Conservation (phyloP, 805 yeast species). For the Kodamaea restingae region DNA sequence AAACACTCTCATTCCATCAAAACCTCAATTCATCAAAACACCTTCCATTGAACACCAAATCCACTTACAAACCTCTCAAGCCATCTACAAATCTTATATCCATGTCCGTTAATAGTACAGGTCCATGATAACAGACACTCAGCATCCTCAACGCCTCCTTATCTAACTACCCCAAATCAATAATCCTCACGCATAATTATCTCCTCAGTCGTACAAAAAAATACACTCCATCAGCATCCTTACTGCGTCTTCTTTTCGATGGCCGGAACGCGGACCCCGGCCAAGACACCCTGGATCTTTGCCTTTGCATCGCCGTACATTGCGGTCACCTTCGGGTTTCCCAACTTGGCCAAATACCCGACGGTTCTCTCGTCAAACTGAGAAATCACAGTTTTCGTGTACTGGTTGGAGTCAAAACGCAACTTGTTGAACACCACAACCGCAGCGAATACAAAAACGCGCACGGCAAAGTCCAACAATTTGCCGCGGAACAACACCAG, state of each 20-base stretch:
- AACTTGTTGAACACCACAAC: slow-evolving; percentile 33
- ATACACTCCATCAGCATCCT: no score
- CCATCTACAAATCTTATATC: no score
- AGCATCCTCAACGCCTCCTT: no score
- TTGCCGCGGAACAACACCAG: slow-evolving; percentile 18
- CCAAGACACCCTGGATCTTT: background rate
- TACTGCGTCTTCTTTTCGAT: background rate
- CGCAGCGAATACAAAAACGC: slow-evolving; percentile 29
- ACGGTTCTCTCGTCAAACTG: slow-evolving; percentile 44
- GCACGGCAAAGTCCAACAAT: slow-evolving; percentile 27
- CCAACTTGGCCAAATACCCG: slow-evolving; percentile 14
- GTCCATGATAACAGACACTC: no score
- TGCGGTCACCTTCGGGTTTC: slow-evolving; percentile 9
- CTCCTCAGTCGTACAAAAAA: no score
- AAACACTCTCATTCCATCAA: no score
- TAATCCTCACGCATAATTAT: no score
- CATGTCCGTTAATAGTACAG: no score
- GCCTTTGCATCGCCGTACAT: slow-evolving; percentile 15
- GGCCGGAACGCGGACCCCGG: background rate
- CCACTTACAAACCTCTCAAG: no score
- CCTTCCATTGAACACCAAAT: no score
- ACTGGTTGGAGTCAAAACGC: slow-evolving; percentile 31
- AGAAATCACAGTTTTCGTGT: slow-evolving; percentile 37
- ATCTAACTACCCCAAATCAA: no score
- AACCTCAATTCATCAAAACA: no score